Base-by-base conservation (phyloP, 1,284 basidiomycete genomes). In the Ganoderma multipileum region DNA sequence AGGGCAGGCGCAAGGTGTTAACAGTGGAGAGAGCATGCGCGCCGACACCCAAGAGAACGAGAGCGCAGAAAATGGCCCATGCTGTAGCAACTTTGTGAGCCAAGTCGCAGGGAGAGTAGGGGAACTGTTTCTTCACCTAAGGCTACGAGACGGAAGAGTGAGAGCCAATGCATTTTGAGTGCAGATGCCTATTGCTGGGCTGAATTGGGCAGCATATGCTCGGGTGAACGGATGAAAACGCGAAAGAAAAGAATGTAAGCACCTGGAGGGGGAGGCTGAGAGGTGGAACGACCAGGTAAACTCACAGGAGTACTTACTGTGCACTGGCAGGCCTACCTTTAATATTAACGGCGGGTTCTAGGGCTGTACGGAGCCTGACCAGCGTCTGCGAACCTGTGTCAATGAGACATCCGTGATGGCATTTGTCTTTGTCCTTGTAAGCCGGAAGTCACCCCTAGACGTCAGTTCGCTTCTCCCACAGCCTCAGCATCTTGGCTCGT, bases 11-110 rank as follows among this genome's bases (percentile, higher is more conserved):
- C 26, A 60, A 38, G 59, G 44, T 54, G 26, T 44, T 63, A 38
- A 59, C 52, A 2, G 57, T 58, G 20, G 68, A 58, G 44, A 71
- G 66, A 8, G 62, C 58, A 39, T 73, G 69, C 9, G 69, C 72
- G 11, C 72, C 68, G 36, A 71, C 6, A 26, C 72, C 72, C 4
- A 73, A 62, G n/a, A 71, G 59, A 30, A 73, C 18, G 47, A 73
- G 20, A 36, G 69, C 61, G 39, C 64, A 68, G 47, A 71, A 55
- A 16, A 38, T 50, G 3, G 60, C 55, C 64, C 64, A 72, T 6
- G 28, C 68, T 71, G 44, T 5, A n/a, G 12, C 2, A 5, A 7
- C 38, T 18, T 6, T 55, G 55, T 64, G 2, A 67, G 52, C 38
- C n/a, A 33, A 3, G 1, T 57, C 14, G 30, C 1, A 38, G 55